Evolutionary conservation across 2,329 filamentous ascomycete species (phyloP).

Genomic region (Amesomyces nigricolor): DNA sequence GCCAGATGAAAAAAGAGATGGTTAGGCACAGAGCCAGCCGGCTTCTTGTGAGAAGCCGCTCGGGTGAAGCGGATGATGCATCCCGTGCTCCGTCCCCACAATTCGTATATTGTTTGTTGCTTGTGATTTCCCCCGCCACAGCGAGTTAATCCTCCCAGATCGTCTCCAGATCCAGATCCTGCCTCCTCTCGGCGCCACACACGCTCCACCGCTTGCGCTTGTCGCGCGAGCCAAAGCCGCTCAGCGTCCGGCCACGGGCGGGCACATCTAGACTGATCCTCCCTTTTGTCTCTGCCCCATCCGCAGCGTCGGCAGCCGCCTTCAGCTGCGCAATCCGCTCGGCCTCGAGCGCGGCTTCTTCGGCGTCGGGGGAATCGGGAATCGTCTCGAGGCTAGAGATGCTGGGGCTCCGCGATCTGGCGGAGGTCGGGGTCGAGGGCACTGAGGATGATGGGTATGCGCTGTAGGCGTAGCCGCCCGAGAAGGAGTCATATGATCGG

Average conservation of each 20-base stretch:
- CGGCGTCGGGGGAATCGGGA: slow-evolving; percentile 84
- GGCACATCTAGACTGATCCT: slow-evolving; percentile 44
- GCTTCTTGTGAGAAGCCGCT: slow-evolving; percentile 4
- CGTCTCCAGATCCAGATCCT: slow-evolving; percentile 89
- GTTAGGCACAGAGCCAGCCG: background rate
- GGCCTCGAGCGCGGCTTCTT: slow-evolving; percentile 73
- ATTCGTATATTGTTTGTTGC: too few relatives aligned
- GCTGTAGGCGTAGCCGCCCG: slow-evolving; percentile 43
- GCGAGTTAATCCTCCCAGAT: slow-evolving; percentile 90
- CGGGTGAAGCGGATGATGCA: slow-evolving; percentile 3
- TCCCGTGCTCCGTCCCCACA: background rate
- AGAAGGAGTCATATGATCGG: slow-evolving; percentile 43
- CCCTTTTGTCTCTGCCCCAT: slow-evolving; percentile 45
- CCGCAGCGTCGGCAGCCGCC: slow-evolving; percentile 60
- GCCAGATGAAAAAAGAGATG: slow-evolving; percentile 14
- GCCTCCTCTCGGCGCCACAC: slow-evolving; percentile 85
- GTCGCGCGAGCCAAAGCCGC: slow-evolving; percentile 55
- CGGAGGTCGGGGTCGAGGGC: slow-evolving; percentile 83
- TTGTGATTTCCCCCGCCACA: background rate
- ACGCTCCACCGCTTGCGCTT: slow-evolving; percentile 98
- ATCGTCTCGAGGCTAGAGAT: slow-evolving; percentile 96
- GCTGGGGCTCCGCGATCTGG: slow-evolving; percentile 85
- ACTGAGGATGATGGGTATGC: slow-evolving; percentile 51
- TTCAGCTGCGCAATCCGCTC: slow-evolving; percentile 71
- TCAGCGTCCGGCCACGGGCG: slow-evolving; percentile 50